Evolutionary conservation across 345 rosid species (phyloP), one percentile per base, ranked within the genome.

Genomic region (Arabidopsis arenosa): DNA sequence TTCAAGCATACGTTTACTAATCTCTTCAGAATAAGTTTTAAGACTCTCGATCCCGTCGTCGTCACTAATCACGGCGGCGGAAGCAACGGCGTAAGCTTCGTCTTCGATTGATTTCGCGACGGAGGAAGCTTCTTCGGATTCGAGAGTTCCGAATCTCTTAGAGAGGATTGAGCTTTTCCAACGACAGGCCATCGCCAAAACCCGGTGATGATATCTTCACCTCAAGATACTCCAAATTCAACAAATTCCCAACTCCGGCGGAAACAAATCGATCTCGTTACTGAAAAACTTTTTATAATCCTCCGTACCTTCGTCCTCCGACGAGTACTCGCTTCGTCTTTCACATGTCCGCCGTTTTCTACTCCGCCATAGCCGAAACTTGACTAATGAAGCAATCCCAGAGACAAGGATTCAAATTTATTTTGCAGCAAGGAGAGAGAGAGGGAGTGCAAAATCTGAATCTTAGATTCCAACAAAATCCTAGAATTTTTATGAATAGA

Each of bases 231-330:
- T 95, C 99, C 80, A 95, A 83, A 32, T 87, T 86, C 30, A 83
- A 83, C 84, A 92, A 76, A 63, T 79, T 84, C 73, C 85, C 96
- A 92, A 79, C 77, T 92, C 99, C 3, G 78, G 52, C 0, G 99
- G 93, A 32, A 95, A 90, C 72, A 92, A 65, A 67, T 89, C 85
- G 37, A 95, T 82, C 74, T 89, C 88, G 56, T 95, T 95, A 21
- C 94, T 88, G 48, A 92, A 95, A 78, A 90, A 92, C 85, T 95
- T 95, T n/a, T n/a, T n/a, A n/a, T n/a, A n/a, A n/a, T n/a, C n/a
- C n/a, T n/a, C n/a, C n/a, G n/a, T n/a, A n/a, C n/a, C n/a, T n/a
- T n/a, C n/a, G n/a, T n/a, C n/a, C n/a, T n/a, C n/a, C n/a, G n/a
- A n/a, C n/a, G n/a, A n/a, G n/a, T n/a, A n/a, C n/a, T n/a, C n/a